Conservation (phyloP, 306 rosid species). For the Castanea crenata region DNA sequence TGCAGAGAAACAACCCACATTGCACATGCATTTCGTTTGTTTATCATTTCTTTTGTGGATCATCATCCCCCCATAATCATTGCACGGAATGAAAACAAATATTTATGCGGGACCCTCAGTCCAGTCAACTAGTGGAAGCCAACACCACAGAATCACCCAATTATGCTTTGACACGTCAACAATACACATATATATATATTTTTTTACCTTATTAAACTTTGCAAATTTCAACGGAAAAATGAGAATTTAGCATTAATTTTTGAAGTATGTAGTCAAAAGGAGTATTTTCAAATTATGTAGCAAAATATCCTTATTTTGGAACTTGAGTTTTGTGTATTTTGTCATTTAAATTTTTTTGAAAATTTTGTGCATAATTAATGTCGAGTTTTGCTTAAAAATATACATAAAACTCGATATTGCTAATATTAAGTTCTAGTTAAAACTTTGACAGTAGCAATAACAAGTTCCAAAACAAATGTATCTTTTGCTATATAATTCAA, state of each 20-base stretch:
- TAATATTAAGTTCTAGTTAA: too few relatives aligned
- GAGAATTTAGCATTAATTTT: too few relatives aligned
- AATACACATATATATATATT: background rate
- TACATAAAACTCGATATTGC: accelerated
- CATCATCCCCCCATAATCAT: conserved; percentile 48
- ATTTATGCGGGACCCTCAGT: conserved; percentile 37
- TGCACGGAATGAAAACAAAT: conserved; percentile 66
- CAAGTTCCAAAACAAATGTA: too few relatives aligned
- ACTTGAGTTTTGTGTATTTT: too few relatives aligned
- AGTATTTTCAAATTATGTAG: too few relatives aligned
- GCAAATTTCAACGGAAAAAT: background rate
- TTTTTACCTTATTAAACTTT: conserved; percentile 3
- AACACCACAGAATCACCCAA: conserved; percentile 24
- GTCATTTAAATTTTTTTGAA: too few relatives aligned
- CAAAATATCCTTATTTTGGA: too few relatives aligned
- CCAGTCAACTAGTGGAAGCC: conserved; percentile 46
- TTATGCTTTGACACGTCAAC: conserved; percentile 14
- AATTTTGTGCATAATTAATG: too few relatives aligned
- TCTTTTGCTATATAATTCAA: too few relatives aligned
- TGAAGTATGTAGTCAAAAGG: too few relatives aligned
- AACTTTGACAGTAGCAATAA: too few relatives aligned
- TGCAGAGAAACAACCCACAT: conserved; percentile 55
- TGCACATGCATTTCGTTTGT: conserved; percentile 59
- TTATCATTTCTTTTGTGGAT: conserved; percentile 49
- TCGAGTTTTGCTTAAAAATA: too few relatives aligned